phyloP scores from a whole-genome alignment of 2,329 filamentous ascomycete genomes.

The Monascus ruber region DNA sequence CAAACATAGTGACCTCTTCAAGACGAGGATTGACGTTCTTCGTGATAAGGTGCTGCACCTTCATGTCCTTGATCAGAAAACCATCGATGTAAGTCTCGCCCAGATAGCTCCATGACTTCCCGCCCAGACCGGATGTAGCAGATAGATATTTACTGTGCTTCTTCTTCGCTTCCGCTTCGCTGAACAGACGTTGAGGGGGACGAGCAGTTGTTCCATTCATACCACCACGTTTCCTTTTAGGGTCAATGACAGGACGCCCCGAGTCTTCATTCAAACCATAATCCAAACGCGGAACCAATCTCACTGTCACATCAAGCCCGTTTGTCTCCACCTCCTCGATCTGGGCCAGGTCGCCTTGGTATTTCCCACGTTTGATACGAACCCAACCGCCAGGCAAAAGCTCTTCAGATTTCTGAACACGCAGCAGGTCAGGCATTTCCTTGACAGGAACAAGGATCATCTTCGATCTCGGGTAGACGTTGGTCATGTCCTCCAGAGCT shows the following conservation, averaged over 20 bases:
- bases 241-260: constrained; percentile 41
- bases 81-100: constrained; percentile 86
- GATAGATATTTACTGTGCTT: constrained; percentile 57
- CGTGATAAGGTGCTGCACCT: constrained; percentile 71
- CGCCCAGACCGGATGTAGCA: constrained; percentile 41
- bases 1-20: constrained; percentile 92
- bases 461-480: constrained; percentile 80
- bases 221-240: constrained; percentile 67
- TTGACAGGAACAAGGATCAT: constrained; percentile 86
- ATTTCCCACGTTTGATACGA: constrained; percentile 69
- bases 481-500: constrained; percentile 71
- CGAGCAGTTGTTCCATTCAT: constrained; percentile 47
- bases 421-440: constrained; percentile 93
- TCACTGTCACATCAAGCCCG: constrained; percentile 74
- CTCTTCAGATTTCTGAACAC: constrained; percentile 74
- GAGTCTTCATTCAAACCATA: constrained; percentile 80
- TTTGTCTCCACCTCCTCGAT: constrained; percentile 89
- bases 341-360: constrained; percentile 81
- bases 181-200: constrained; percentile 84
- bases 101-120: constrained; percentile 72
- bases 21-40: constrained; percentile 87
- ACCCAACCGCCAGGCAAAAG: constrained; percentile 86
- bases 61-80: constrained; percentile 87
- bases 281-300: constrained; percentile 80
- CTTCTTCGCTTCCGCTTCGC: constrained; percentile 84